Conservation (phyloP, 495 filamentous ascomycete species). For the Xylaria sp. region DNA sequence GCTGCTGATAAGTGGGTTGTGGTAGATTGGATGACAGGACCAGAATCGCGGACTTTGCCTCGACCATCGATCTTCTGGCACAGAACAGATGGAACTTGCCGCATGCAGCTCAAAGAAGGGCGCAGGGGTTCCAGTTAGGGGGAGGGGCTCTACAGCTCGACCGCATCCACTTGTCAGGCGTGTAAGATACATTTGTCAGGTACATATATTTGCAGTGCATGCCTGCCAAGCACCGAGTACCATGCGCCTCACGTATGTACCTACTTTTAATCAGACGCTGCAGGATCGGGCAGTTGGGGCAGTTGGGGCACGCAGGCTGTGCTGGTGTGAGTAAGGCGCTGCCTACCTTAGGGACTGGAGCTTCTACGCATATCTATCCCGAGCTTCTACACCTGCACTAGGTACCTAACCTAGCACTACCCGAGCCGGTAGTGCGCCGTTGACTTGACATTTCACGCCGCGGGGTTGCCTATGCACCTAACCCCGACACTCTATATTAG, state of each 20-base stretch:
- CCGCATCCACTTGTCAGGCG: background rate
- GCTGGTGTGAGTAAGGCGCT: slow-evolving; percentile 12
- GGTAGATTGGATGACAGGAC: background rate
- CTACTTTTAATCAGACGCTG: background rate
- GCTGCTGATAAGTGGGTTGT: slow-evolving; percentile 2
- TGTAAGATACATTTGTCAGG: background rate
- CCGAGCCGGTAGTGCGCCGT: background rate
- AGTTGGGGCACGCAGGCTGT: background rate
- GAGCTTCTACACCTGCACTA: no score
- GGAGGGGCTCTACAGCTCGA: background rate
- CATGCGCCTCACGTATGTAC: background rate
- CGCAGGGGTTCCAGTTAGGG: slow-evolving; percentile 13
- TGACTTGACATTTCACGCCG: background rate
- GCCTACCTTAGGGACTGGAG: background rate
- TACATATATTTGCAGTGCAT: background rate
- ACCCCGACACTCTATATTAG: background rate
- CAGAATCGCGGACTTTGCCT: background rate
- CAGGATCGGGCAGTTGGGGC: background rate
- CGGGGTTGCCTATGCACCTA: slow-evolving; percentile 14
- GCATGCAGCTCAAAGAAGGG: slow-evolving; percentile 13
- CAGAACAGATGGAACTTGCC: slow-evolving; percentile 20
- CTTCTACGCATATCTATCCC: slow-evolving; percentile 11
- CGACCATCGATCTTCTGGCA: background rate
- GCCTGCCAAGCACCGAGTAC: background rate
- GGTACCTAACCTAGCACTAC: no score